Base-by-base conservation (phyloP, 331 rosid species). In the Saraca asoca region DNA sequence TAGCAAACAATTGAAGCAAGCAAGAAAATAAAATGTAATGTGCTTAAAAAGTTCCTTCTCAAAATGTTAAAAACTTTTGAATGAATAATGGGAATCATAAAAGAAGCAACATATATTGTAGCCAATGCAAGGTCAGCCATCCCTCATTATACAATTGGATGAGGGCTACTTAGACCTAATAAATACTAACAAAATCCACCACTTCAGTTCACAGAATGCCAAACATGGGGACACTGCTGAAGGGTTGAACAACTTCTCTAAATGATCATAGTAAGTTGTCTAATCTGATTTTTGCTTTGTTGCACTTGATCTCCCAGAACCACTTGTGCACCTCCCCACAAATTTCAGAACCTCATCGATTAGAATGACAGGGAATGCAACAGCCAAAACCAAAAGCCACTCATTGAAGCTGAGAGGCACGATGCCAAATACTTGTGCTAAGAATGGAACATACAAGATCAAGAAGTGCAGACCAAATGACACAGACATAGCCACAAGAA, bases 371-470 rank as follows among this genome's bases (percentile, higher is more conserved):
- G 96, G 98, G 1, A 89, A 52, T 6, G 98, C 64, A 68, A 91
- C 95, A 2, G 45, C 88, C 84, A 91, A 60, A 59, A 91, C 91
- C 89, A 91, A 71, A 54, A 91, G 89, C 86, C 98, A 91, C 68
- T 91, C 98, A 0, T 87, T 89, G 34, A 91, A 37, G 79, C 87
- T 81, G 60, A 89, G 88, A 12, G 98, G 96, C 49, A 91, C 96
- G 0, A 87, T 91, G 74, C 95, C 88, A 16, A 91, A 89, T 20
- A 89, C 79, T 71, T 80, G 81, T 0, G 96, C 92, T 4, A 91
- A 77, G 91, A 91, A 89, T 37, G 98, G 98, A 71, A 91, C 96
- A 11, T 91, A 91, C 12, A 91, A 75, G 57, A 91, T 83, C 84
- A 91, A 50, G 70, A 91, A 89, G 83, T 91, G 98, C 80, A 89